phyloP scores from a whole-genome alignment of 1,284 basidiomycete genomes.

The Vanrija pseudolonga region DNA sequence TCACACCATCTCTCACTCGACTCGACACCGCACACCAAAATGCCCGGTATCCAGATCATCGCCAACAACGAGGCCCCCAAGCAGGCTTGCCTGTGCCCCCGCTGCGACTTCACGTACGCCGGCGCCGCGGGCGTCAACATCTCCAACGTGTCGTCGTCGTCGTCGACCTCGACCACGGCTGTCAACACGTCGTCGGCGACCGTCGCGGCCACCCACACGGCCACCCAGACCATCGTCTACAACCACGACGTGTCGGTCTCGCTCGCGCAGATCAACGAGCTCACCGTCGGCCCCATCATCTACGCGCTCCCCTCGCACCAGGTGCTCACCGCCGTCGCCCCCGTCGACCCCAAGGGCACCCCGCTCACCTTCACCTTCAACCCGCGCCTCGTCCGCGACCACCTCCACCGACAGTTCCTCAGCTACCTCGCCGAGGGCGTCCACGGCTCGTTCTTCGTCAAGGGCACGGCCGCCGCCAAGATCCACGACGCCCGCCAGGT shows the following conservation, averaged over 20 bases:
- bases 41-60: slow-evolving; percentile 2
- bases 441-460: slow-evolving; percentile 1
- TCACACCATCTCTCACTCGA: no score
- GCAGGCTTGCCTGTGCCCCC: neutral
- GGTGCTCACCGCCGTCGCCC: slow-evolving; percentile 3
- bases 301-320: slow-evolving; percentile 10
- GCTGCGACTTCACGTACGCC: neutral
- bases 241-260: slow-evolving; percentile 15
- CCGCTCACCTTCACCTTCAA: slow-evolving; percentile 7
- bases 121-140: neutral
- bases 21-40: neutral
- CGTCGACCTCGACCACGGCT: no score
- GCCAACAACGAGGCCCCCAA: neutral
- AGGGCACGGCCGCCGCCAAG: slow-evolving; percentile 5
- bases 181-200: no score
- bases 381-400: slow-evolving; percentile 13
- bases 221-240: no score
- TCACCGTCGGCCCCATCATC: slow-evolving; percentile 4
- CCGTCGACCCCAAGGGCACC: slow-evolving; percentile 5
- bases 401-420: slow-evolving; percentile 17
- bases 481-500: slow-evolving; percentile 8
- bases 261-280: slow-evolving; percentile 12
- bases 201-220: no score
- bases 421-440: slow-evolving; percentile 18
- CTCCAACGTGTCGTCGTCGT: neutral